These are phyloP conservation scores for Aspergillus niger DNA, from an alignment of 2,329 filamentous ascomycete genomes.

Conservation along the genomic window DNA sequence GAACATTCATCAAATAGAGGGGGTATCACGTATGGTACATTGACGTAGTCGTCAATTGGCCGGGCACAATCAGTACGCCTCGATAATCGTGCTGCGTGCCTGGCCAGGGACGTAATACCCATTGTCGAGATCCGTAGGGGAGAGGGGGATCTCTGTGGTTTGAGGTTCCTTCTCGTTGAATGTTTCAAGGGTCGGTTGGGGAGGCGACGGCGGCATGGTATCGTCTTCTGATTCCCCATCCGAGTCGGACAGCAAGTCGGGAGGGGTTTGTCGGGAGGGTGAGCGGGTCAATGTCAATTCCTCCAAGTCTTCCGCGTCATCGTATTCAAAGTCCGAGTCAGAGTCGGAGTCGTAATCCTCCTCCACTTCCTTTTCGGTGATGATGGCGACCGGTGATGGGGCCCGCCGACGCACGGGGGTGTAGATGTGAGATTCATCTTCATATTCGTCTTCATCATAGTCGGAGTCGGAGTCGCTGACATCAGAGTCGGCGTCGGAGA, in stretches of 20 bases:
- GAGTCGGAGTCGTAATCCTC: slow-evolving; percentile 45
- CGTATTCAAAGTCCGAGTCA: slow-evolving; percentile 59
- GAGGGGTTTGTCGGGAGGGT: slow-evolving; percentile 66
- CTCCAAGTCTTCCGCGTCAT: slow-evolving; percentile 61
- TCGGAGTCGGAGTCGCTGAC: slow-evolving; percentile 57
- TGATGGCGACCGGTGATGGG: slow-evolving; percentile 34
- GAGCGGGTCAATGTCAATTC: slow-evolving; percentile 69
- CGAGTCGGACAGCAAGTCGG: slow-evolving; percentile 70
- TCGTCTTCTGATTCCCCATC: slow-evolving; percentile 70
- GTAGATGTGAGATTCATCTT: slow-evolving; percentile 43
- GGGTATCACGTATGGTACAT: slow-evolving; percentile 25
- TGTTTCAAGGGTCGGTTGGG: slow-evolving; percentile 56
- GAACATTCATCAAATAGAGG: neutral
- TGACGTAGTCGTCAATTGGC: slow-evolving; percentile 7
- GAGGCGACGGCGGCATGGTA: slow-evolving; percentile 70
- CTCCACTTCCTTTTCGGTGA: slow-evolving; percentile 33
- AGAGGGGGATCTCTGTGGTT: slow-evolving; percentile 43
- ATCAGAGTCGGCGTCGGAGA: slow-evolving; percentile 57
- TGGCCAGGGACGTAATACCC: slow-evolving; percentile 51
- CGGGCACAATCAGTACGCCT: slow-evolving; percentile 47
- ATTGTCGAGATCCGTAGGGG: slow-evolving; percentile 47
- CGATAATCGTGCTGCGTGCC: slow-evolving; percentile 49
- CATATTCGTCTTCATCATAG: slow-evolving; percentile 39
- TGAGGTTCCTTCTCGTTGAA: slow-evolving; percentile 62
- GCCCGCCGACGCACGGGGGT: slow-evolving; percentile 32